Evolutionary conservation across 352 stramenopile species (phyloP).

Genomic region (Plasmopara muralis): DNA sequence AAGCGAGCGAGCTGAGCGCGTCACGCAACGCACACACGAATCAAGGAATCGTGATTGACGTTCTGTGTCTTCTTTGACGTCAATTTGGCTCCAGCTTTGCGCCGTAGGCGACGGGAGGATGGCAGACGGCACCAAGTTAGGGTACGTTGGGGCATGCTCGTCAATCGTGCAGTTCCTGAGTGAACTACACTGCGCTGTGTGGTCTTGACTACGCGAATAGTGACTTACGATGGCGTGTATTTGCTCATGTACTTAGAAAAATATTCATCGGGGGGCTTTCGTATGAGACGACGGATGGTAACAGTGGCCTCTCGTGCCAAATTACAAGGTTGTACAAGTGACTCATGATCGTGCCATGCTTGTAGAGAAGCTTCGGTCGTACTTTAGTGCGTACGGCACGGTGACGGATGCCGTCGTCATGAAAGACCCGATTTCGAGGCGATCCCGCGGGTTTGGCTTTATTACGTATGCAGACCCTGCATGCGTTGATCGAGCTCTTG

Average conservation of each 20-base stretch:
- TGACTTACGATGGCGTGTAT: conserved; percentile 5
- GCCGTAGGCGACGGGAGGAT: conserved; percentile 29
- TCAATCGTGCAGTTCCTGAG: not conserved
- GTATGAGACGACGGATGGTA: conserved; percentile 87
- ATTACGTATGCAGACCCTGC: conserved; percentile 88
- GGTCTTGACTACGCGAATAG: not conserved
- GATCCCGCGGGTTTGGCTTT: conserved; percentile 90
- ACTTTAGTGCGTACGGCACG: conserved; percentile 85
- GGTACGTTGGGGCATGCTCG: conserved; percentile 18
- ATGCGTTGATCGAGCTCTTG: conserved; percentile 86
- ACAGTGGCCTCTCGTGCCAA: not conserved
- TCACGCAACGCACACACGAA: conserved; percentile 2
- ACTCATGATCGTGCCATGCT: not conserved
- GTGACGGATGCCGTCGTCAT: conserved; percentile 91
- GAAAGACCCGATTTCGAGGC: conserved; percentile 89
- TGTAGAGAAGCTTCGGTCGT: conserved; percentile 83
- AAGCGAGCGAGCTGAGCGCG: conserved; percentile 2
- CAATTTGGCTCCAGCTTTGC: conserved; percentile 20
- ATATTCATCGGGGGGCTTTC: conserved; percentile 89
- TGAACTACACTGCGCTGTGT: not conserved
- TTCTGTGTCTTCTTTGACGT: not conserved
- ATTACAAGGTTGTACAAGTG: not conserved
- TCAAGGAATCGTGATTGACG: not conserved
- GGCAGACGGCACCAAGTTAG: conserved; percentile 40
- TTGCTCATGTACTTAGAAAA: conserved; percentile 50